These are phyloP conservation scores for Spathaspora hagerdaliae DNA, from an alignment of 805 yeast genomes.

Conservation along the genomic window DNA sequence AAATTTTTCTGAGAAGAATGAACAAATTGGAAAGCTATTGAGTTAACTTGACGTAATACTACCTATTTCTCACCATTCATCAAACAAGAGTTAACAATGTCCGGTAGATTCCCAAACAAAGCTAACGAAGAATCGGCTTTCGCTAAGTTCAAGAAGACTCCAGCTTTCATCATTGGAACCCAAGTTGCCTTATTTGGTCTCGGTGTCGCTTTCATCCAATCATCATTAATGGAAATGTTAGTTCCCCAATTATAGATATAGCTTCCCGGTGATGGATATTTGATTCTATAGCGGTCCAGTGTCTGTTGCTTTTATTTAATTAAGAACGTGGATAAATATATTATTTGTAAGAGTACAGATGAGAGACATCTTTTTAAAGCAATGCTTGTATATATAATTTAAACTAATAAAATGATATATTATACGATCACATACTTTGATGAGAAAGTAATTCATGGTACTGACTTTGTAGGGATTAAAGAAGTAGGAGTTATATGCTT, in stretches of 20 bases:
- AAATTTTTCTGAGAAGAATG: constrained; percentile 1
- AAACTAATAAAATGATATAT: too few relatives aligned
- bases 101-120: constrained; percentile 18
- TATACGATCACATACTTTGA: too few relatives aligned
- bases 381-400: constrained; percentile 3
- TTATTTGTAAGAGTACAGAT: background rate
- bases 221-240: constrained; percentile 76
- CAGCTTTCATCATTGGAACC: constrained; percentile 60
- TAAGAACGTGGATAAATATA: background rate
- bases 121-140: constrained; percentile 29
- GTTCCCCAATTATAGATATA: constrained; percentile 59
- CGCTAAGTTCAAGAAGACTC: constrained; percentile 56
- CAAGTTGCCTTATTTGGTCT: constrained; percentile 63
- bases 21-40: background rate
- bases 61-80: background rate
- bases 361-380: background rate
- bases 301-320: background rate
- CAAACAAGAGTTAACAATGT: constrained; percentile 9
- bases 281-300: too few relatives aligned
- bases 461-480: too few relatives aligned
- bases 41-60: too few relatives aligned
- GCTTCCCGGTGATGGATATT: too few relatives aligned
- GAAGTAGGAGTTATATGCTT: too few relatives aligned
- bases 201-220: constrained; percentile 74
- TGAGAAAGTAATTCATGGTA: too few relatives aligned